Percentiles rank a stretch among this genome's conserved stretches.
phyloP scores from a whole-genome alignment of 2,329 filamentous ascomycete species.

The Camillea tinctor region DNA sequence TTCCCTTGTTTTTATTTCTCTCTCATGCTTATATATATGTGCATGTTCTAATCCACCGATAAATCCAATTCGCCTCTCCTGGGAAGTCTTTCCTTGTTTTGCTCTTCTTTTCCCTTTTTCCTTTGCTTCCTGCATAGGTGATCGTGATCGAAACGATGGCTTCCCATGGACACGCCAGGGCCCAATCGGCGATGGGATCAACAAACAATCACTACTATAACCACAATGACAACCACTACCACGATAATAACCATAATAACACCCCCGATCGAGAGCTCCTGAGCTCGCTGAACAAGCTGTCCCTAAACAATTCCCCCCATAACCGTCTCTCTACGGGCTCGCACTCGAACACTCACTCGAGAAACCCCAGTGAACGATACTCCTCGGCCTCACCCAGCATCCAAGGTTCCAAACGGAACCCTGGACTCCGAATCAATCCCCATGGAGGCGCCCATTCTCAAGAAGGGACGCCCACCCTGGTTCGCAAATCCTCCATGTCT shows the following conservation, averaged over 20 bases:
- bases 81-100: background rate
- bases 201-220: constrained; percentile 9
- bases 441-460: constrained; percentile 40
- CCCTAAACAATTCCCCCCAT: constrained; percentile 36
- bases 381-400: constrained; percentile 32
- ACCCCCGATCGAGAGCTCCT: constrained; percentile 25
- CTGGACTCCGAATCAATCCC: constrained; percentile 35
- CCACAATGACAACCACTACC: constrained; percentile 13
- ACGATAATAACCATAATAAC: constrained; percentile 12
- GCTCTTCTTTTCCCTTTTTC: no score
- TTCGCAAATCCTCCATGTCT: constrained; percentile 57
- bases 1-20: background rate
- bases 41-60: background rate
- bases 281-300: constrained; percentile 31
- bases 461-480: constrained; percentile 49
- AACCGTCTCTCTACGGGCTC: constrained; percentile 36
- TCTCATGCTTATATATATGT: background rate
- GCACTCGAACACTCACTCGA: constrained; percentile 17
- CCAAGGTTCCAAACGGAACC: constrained; percentile 41
- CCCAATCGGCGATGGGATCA: constrained; percentile 13
- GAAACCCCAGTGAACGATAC: constrained; percentile 10
- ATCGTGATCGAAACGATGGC: constrained; percentile 21
- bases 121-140: constrained; percentile 13
- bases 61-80: background rate
- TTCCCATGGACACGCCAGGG: constrained; percentile 22